Evolutionary conservation across 2,329 filamentous ascomycete species (phyloP).

Genomic region (Monosporascus cannonballus): DNA sequence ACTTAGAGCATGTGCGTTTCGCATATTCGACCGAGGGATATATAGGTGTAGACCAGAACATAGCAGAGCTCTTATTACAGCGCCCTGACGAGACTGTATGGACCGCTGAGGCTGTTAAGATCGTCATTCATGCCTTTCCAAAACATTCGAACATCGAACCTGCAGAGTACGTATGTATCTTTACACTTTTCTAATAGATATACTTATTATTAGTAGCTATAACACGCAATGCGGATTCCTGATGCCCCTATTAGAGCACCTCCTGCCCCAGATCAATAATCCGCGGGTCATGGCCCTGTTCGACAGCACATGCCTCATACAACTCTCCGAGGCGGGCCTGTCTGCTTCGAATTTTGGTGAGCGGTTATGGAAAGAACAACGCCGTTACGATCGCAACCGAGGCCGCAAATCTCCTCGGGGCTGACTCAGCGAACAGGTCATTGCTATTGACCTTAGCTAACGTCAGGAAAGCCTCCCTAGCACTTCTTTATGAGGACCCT

Average conservation of each 20-base stretch:
- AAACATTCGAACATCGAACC: background rate
- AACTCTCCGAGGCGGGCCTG: constrained; percentile 4
- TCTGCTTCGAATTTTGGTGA: constrained; percentile 6
- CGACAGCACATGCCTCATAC: background rate
- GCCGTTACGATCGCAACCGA: background rate
- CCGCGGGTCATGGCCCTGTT: background rate
- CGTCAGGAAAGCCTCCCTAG: background rate
- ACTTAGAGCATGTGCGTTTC: background rate
- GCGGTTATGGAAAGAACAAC: constrained; percentile 2
- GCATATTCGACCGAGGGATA: background rate
- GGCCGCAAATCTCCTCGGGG: background rate
- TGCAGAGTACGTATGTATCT: background rate
- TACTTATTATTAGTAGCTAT: constrained; percentile 1
- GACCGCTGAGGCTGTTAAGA: background rate
- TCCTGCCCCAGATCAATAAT: constrained; percentile 1
- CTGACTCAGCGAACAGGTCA: background rate
- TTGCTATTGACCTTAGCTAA: constrained; percentile 1
- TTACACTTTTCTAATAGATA: background rate
- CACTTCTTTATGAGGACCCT: background rate
- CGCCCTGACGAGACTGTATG: background rate
- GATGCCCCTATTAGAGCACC: background rate
- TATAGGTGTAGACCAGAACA: background rate
- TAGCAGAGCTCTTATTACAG: background rate
- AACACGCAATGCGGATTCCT: background rate
- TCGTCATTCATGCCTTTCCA: background rate